Percentiles rank a stretch among this genome's conserved stretches.
Conservation (phyloP, 2,329 filamentous ascomycete species). For the Penicillium paneum region DNA sequence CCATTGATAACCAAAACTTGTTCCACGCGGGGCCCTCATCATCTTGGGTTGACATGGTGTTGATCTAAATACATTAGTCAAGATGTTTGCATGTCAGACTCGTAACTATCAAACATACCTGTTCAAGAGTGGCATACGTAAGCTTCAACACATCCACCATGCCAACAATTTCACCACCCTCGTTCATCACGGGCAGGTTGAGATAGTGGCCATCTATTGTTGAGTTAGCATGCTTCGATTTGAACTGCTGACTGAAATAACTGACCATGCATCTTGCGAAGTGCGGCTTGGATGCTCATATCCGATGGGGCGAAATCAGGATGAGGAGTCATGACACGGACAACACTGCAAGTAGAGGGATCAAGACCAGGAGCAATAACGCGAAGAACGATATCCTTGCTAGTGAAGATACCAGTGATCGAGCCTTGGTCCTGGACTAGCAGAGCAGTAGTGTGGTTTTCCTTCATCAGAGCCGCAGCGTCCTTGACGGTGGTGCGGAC, state of each 20-base stretch:
- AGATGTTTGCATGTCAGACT: neutral
- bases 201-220: conserved; percentile 87
- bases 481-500: conserved; percentile 96
- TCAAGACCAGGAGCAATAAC: conserved; percentile 96
- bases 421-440: conserved; percentile 94
- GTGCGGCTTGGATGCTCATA: conserved; percentile 97
- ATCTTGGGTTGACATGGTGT: conserved; percentile 85
- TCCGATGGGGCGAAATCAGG: conserved; percentile 98
- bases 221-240: conserved; percentile 7
- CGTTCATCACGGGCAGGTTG: conserved; percentile 98
- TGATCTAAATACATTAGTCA: conserved; percentile 55
- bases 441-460: conserved; percentile 95
- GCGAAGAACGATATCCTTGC: conserved; percentile 96
- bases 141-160: conserved; percentile 99
- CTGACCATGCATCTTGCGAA: conserved; percentile 98
- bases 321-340: conserved; percentile 98
- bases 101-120: conserved; percentile 54
- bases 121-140: conserved; percentile 95
- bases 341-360: conserved; percentile 91
- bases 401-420: conserved; percentile 98
- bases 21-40: conserved; percentile 97
- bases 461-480: conserved; percentile 93
- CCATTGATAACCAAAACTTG: conserved; percentile 97
- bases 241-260: conserved; percentile 12
- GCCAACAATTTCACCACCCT: conserved; percentile 91